These are phyloP conservation scores for Fusarium cyanostomum DNA, from an alignment of 2,329 filamentous ascomycete genomes.

Conservation along the genomic window DNA sequence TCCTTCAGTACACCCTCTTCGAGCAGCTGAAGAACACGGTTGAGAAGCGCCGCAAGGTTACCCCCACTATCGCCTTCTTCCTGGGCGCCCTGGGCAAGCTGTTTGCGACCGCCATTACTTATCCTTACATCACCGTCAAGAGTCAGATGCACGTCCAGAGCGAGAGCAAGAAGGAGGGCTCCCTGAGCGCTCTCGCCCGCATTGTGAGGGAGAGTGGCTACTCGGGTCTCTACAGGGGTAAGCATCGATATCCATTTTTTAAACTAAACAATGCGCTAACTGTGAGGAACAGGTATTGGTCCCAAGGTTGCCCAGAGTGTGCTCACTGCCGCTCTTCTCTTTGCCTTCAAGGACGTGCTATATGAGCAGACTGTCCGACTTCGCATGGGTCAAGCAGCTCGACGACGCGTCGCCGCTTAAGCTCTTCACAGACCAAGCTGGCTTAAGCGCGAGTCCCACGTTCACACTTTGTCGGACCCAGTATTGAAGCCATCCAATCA, in stretches of 20 bases:
- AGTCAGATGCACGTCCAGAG: conserved; percentile 94
- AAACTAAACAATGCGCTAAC: conserved; percentile 2
- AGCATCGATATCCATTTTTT: conserved; percentile 42
- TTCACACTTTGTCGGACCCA: conserved; percentile 11
- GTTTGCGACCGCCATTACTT: conserved; percentile 91
- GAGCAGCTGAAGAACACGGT: conserved; percentile 95
- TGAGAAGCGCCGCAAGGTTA: conserved; percentile 78
- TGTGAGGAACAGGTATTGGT: conserved; percentile 74
- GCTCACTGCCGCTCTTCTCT: conserved; percentile 93
- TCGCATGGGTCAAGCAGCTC: conserved; percentile 57
- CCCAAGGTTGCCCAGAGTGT: conserved; percentile 98
- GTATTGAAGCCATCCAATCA: conserved; percentile 8
- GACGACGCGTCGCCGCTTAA: conserved; percentile 51
- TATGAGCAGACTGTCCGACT: conserved; percentile 83
- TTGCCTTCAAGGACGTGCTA: conserved; percentile 96
- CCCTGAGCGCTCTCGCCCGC: conserved; percentile 78
- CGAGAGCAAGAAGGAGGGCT: conserved; percentile 80
- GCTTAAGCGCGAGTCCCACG: conserved; percentile 5
- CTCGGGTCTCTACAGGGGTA: conserved; percentile 89
- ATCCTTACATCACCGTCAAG: conserved; percentile 99
- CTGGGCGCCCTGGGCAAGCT: conserved; percentile 94
- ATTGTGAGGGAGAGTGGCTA: conserved; percentile 94
- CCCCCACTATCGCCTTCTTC: conserved; percentile 87
- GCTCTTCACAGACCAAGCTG: neutral
- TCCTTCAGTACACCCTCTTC: conserved; percentile 97